Base-by-base conservation (phyloP, 371 early-diverging fungal species). In the Mucor ambiguus region DNA sequence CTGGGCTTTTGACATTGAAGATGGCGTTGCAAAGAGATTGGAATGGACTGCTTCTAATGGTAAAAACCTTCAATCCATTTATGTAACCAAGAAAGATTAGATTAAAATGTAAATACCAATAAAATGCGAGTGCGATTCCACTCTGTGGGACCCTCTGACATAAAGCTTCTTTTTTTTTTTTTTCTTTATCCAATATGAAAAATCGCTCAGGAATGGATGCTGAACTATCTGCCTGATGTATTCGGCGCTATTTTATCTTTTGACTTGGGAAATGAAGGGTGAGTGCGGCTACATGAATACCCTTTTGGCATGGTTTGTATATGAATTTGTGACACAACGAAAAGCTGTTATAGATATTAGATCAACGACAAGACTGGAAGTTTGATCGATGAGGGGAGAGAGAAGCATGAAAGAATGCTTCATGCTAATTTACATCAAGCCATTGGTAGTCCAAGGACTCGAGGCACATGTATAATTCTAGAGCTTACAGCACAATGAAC, bases 1-100 rank as follows among this genome's bases (percentile, higher is more conserved):
- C 8, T 92, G 94, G 93, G 89, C 90, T 44, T 93, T 93, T 67
- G 89, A 91, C 76, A 79, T 93, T 33, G 74, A 86, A 61, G 87
- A 83, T n/a, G 93, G 68, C 26, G 24, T 63, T 37, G 60, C 59
- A 6, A 68, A 68, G 52, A 63, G 41, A 41, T 59, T 68, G 30
- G 54, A 68, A 26, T 68, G 59, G 58, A 28, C 41, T 43, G 68
- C 59, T 49, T 59, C 54, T 32, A 59, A 54, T 63, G 49, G 38
- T 12, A 37, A 63, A 22, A 18, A 22, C 3, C 44, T 62, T 29
- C 58, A 68, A 18, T 30, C 46, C 41, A 68, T 68, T 28, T 68
- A 61, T 56, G 49, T 48, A 18, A 61, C 61, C 61, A 61, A 61
- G 61, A 61, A 60, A 43, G 29, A 29, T 46, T 44, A 43, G 46